Evolutionary conservation across 768 basidiomycete genomes (phyloP).

Genomic region (Dioszegia crocea): DNA sequence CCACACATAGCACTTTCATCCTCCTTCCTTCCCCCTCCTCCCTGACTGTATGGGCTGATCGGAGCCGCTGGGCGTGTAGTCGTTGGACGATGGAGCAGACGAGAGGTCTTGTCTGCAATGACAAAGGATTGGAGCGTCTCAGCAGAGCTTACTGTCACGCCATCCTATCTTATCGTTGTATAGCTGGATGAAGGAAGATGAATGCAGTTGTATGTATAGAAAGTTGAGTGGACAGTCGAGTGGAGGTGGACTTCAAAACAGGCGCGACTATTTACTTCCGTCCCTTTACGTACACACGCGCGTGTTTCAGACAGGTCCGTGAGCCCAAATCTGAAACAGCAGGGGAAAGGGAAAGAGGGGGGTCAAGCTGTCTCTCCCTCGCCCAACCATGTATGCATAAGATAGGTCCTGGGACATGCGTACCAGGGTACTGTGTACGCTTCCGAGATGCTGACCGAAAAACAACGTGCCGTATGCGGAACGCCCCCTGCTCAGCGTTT

Average conservation of each 20-base stretch:
- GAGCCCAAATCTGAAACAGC: not conserved
- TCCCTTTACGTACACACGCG: not conserved
- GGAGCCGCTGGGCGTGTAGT: not conserved
- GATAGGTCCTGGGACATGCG: too few relatives aligned
- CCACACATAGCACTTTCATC: slow-evolving; percentile 77
- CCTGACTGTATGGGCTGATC: not conserved
- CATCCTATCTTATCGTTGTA: not conserved
- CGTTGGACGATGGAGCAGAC: not conserved
- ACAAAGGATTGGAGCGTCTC: too few relatives aligned
- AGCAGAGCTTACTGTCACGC: too few relatives aligned
- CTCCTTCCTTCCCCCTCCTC: slow-evolving; percentile 8
- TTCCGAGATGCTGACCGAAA: too few relatives aligned
- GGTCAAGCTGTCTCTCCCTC: too few relatives aligned
- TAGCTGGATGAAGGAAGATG: slow-evolving; percentile 3
- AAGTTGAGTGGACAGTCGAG: slow-evolving; percentile 6
- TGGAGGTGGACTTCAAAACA: slow-evolving; percentile 6
- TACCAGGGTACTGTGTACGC: too few relatives aligned
- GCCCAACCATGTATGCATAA: too few relatives aligned
- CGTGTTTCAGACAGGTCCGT: slow-evolving; percentile 1
- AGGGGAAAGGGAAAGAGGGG: too few relatives aligned
- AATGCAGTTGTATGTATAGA: not conserved
- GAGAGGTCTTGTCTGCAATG: too few relatives aligned
- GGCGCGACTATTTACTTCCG: not conserved
- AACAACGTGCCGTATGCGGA: too few relatives aligned
- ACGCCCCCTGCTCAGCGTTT: not conserved